These are phyloP conservation scores for Cercospora sp. DNA, from an alignment of 2,329 filamentous ascomycete species.

Conservation along the genomic window DNA sequence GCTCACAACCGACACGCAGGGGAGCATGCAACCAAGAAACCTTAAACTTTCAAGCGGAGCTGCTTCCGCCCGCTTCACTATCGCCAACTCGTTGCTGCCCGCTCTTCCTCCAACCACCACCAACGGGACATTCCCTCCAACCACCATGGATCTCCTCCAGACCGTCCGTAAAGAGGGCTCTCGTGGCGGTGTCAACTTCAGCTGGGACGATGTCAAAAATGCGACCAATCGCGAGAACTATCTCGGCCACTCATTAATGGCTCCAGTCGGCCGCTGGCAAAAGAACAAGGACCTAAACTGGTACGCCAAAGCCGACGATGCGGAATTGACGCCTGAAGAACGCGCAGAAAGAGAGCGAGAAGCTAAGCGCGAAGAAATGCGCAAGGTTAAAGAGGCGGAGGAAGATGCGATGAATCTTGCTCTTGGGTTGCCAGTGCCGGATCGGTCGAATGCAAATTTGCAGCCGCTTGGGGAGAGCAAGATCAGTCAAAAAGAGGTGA, in stretches of 20 bases:
- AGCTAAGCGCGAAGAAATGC: constrained; percentile 67
- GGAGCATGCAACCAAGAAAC: constrained; percentile 1
- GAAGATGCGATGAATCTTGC: constrained; percentile 85
- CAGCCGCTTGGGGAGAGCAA: constrained; percentile 58
- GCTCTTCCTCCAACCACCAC: background rate
- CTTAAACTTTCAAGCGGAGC: constrained; percentile 5
- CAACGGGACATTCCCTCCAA: background rate
- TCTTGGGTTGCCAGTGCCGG: constrained; percentile 73
- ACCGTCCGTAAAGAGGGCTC: constrained; percentile 86
- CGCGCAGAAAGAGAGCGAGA: constrained; percentile 67
- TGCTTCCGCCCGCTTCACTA: background rate
- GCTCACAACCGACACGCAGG: background rate
- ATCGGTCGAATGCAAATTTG: constrained; percentile 64
- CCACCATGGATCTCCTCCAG: constrained; percentile 83
- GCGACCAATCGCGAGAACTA: constrained; percentile 87
- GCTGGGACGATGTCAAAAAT: constrained; percentile 89
- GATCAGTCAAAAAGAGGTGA: constrained; percentile 56
- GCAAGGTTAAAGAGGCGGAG: constrained; percentile 83
- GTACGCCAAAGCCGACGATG: constrained; percentile 63
- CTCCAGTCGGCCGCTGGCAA: constrained; percentile 87
- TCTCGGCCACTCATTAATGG: constrained; percentile 88
- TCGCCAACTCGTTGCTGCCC: background rate
- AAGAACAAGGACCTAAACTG: constrained; percentile 68
- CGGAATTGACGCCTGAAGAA: constrained; percentile 50
- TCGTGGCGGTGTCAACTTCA: constrained; percentile 92